These are phyloP conservation scores for Blastobotrys illinoisensis DNA, from an alignment of 1,139 yeast species.

Conservation along the genomic window DNA sequence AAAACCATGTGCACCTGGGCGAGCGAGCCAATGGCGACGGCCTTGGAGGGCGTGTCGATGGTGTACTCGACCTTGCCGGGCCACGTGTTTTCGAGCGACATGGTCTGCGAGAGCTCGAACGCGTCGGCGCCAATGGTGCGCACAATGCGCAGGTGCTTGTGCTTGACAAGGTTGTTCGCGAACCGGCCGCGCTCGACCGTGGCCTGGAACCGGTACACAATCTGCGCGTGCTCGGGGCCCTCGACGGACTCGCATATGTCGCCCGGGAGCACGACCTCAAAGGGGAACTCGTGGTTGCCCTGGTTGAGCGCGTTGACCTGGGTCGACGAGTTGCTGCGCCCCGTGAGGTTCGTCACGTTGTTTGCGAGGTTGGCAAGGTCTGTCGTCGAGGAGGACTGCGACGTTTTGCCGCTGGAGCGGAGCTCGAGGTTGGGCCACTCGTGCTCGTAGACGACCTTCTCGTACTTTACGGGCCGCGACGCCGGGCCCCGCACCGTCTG, in stretches of 20 bases:
- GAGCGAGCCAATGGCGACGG: slow-evolving; percentile 82
- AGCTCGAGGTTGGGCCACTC: slow-evolving; percentile 68
- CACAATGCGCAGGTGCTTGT: slow-evolving; percentile 74
- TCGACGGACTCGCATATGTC: slow-evolving; percentile 82
- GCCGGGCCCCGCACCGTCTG: slow-evolving; percentile 42
- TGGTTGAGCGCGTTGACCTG: slow-evolving; percentile 18
- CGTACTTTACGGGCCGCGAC: slow-evolving; percentile 53
- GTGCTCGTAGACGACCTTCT: slow-evolving; percentile 65
- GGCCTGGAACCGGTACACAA: slow-evolving; percentile 75
- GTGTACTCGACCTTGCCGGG: slow-evolving; percentile 90
- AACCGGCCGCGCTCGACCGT: slow-evolving; percentile 79
- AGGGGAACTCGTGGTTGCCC: slow-evolving; percentile 91
- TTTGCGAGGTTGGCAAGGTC: slow-evolving; percentile 9
- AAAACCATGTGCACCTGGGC: slow-evolving; percentile 65
- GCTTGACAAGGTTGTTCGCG: slow-evolving; percentile 56
- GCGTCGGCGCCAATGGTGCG: slow-evolving; percentile 87
- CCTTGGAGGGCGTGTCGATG: slow-evolving; percentile 79
- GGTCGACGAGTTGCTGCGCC: slow-evolving; percentile 2
- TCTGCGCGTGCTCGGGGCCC: slow-evolving; percentile 79
- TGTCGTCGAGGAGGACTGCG: slow-evolving; percentile 9
- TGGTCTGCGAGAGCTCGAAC: slow-evolving; percentile 82
- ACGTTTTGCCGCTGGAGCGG: slow-evolving; percentile 10
- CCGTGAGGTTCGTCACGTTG: slow-evolving; percentile 2
- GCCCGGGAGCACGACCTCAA: slow-evolving; percentile 81
- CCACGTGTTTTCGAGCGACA: slow-evolving; percentile 95